A percentile compares a stretch with the other conserved stretches of the same genome.
phyloP scores from a whole-genome alignment of 345 rosid genomes.

The Erysimum cheiranthoides region DNA sequence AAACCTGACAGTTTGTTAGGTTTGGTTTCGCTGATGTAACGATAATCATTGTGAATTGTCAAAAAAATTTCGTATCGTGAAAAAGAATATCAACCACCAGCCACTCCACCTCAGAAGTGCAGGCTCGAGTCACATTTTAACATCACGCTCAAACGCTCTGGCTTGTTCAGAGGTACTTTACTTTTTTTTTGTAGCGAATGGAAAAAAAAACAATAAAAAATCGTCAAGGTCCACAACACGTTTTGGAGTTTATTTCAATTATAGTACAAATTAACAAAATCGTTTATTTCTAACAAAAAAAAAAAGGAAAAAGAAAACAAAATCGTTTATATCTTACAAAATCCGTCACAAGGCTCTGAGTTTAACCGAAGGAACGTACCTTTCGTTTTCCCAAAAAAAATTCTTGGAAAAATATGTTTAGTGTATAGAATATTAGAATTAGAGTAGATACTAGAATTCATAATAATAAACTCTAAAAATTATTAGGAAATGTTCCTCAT shows the following conservation, averaged over 20 bases:
- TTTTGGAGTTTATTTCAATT: neutral
- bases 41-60: neutral
- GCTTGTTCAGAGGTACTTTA: constrained; percentile 23
- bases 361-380: neutral
- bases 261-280: too few species aligned
- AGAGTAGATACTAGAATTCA: too few species aligned
- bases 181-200: neutral
- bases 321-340: neutral
- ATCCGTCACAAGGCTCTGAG: neutral
- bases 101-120: constrained; percentile 9
- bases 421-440: too few species aligned
- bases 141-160: constrained; percentile 30
- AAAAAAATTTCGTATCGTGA: neutral
- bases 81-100: neutral
- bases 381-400: neutral
- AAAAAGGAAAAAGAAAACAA: too few species aligned
- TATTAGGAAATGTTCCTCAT: too few species aligned
- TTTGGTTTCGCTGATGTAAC: constrained; percentile 23
- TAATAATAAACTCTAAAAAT: too few species aligned
- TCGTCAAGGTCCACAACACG: too few species aligned
- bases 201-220: neutral
- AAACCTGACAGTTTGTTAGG: constrained; percentile 11
- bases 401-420: too few species aligned
- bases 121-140: constrained; percentile 23
- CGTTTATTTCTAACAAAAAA: neutral